Conservation (phyloP, 805 yeast species). For the Starmerella sp. region DNA sequence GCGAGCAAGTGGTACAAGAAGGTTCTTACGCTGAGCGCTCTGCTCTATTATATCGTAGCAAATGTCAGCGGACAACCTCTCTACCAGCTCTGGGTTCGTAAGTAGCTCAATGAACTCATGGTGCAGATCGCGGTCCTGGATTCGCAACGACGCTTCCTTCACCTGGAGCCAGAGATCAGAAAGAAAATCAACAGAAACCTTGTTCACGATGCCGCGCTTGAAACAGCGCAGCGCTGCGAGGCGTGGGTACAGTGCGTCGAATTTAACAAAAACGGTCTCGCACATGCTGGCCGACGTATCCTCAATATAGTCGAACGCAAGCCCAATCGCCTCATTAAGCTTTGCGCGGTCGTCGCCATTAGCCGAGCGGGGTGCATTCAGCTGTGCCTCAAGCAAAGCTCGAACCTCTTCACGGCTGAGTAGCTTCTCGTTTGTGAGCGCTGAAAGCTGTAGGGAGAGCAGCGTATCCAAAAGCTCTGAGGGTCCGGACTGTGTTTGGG, state of each 20-base stretch:
- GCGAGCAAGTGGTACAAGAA: slow-evolving; percentile 49
- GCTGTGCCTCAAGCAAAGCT: not conserved
- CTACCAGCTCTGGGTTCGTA: slow-evolving; percentile 28
- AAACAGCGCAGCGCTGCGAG: slow-evolving; percentile 11
- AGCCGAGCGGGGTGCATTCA: slow-evolving; percentile 2
- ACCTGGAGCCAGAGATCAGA: slow-evolving; percentile 46
- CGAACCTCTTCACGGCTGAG: not conserved
- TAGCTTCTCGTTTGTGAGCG: not conserved
- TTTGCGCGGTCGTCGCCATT: not conserved
- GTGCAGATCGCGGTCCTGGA: slow-evolving; percentile 58
- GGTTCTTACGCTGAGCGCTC: slow-evolving; percentile 49
- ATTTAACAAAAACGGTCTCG: slow-evolving; percentile 10
- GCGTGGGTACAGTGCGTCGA: slow-evolving; percentile 4
- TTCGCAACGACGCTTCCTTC: slow-evolving; percentile 46
- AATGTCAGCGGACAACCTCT: slow-evolving; percentile 24
- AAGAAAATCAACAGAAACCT: slow-evolving; percentile 20
- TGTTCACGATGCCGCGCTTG: slow-evolving; percentile 25
- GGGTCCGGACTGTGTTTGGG: not conserved
- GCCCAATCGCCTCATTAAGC: slow-evolving; percentile 1
- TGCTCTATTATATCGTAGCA: slow-evolving; percentile 23
- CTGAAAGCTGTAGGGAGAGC: not conserved
- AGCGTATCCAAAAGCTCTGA: not conserved
- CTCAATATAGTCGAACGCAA: slow-evolving; percentile 9
- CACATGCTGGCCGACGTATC: not conserved
- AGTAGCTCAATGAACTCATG: slow-evolving; percentile 41